Evolutionary conservation across 371 early-diverging fungal genomes (phyloP), one percentile per base, ranked within the genome.

Genomic region (Coemansia sp.): DNA sequence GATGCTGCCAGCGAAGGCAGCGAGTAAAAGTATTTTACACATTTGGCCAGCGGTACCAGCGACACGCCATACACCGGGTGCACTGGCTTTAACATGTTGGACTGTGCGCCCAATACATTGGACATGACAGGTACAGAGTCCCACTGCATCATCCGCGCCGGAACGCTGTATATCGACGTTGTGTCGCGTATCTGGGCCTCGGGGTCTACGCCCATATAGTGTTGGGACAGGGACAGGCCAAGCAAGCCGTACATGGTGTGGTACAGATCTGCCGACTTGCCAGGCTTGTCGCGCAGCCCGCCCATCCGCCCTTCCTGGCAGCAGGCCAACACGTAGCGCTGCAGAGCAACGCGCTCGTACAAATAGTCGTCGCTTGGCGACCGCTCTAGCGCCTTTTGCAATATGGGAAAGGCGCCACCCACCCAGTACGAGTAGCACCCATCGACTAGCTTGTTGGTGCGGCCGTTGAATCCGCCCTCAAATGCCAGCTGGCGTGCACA

Each of bases 381-480:
- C 10, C 68, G 55, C 34, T 64, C 54, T 3, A 82, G 64, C 1
- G 62, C 64, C 46, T 83, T 81, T 58, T 87, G 84, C 12, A 96
- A 60, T 6, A 96, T 63, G 1, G 93, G 89, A 39, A 91, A 92
- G 31, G 87, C 81, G 2, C 90, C 97, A 14, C 95, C 97, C 31
- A 91, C 86, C 99, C 99, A 99, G 76, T 93, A 95, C 0, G 95
- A 90, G 77, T 99, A 99, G 72, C 99, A 99, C 0, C 96, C 97
- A 77, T 99, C 99, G 0, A 97, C 98, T 1, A 97, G 82, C 72
- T 99, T 99, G 79, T 99, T 98, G 2, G 94, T 90, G 44, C 99
- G 83, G 12, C 99, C 99, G 60, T 91, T 93, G 62, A 97, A 98
- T 11, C 99, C 99, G 33, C 98, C 97, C 79, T 95, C 96, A 31